Evolutionary conservation across 768 basidiomycete species (phyloP), one percentile per base, ranked within the genome.

Genomic region (Paxillus ammoniavirescens): DNA sequence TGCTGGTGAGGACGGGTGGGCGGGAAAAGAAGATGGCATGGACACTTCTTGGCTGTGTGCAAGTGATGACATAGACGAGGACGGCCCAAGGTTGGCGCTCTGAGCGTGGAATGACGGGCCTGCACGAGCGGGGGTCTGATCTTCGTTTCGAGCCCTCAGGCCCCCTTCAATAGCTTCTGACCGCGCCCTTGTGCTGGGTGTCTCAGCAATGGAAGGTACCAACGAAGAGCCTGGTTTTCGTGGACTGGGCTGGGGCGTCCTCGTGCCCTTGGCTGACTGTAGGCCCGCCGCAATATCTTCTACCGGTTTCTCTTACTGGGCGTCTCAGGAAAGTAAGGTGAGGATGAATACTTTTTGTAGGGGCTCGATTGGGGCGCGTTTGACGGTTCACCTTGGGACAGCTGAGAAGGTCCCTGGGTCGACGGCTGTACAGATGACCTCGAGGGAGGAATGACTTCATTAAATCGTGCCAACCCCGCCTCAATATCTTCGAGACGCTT

Each of bases 121-220:
- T 43, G 42, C 42, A 8, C 15, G 42, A 9, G 13, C 23, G 9
- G 15, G 1, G 1, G 47, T 8, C 14, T 37, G 26, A 7, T 50
- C 53, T 35, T 57, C 1, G 5, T 0, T 0, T 2, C 57, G 53
- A 2, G 47, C 59, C 3, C 3, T 44, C 36, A 66, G 30, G 15
- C 61, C 61, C 0, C 40, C 62, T 47, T 57, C 1, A 26, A 65
- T 66, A 17, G 40, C 45, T 28, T 33, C 42, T 0, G 62, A 2
- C 6, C 57, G 60, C 5, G 50, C 36, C 26, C 4, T 52, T 42
- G 53, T 59, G 3, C 10, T 42, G 21, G 44, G 37, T 0, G 47
- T 47, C 15, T 50, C 47, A 4, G 5, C 7, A 3, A 4, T 1
- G 23, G 10, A 51, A 2, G 36, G 15, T 4, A 21, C 3, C 1